Conservation (phyloP, 768 basidiomycete species). For the Suillus variegatus region DNA sequence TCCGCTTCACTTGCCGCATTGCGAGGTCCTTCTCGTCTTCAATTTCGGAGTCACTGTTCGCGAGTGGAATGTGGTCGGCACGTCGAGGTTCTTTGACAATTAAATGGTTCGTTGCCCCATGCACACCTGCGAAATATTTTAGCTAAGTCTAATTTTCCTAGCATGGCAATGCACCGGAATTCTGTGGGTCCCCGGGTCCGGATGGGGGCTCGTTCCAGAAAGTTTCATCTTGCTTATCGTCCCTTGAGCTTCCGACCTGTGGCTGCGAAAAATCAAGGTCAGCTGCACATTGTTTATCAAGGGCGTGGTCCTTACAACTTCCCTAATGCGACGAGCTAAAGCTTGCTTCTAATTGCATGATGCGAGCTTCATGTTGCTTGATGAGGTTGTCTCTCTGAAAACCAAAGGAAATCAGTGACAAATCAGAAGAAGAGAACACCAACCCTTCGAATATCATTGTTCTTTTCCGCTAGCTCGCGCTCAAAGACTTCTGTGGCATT, state of each 20-base stretch:
- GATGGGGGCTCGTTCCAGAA: slow-evolving; percentile 10
- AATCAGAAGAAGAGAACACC: slow-evolving; percentile 15
- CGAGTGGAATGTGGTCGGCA: slow-evolving; percentile 21
- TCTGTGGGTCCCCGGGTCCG: slow-evolving; percentile 3
- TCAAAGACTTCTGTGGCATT: slow-evolving; percentile 51
- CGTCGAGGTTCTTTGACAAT: neutral
- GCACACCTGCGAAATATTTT: neutral
- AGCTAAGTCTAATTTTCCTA: neutral
- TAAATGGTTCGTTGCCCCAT: neutral
- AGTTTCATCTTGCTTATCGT: slow-evolving; percentile 3
- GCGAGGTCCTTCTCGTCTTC: slow-evolving; percentile 22
- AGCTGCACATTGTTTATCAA: slow-evolving; percentile 1
- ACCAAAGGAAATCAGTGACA: slow-evolving; percentile 11
- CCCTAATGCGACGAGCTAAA: slow-evolving; percentile 49
- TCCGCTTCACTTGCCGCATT: slow-evolving; percentile 26
- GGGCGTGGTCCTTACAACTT: slow-evolving; percentile 24
- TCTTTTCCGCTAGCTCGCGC: slow-evolving; percentile 52
- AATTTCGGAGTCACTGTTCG: slow-evolving; percentile 29
- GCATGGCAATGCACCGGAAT: neutral
- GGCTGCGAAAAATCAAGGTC: slow-evolving; percentile 6
- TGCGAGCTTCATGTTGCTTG: slow-evolving; percentile 43
- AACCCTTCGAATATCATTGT: slow-evolving; percentile 58
- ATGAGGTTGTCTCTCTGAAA: slow-evolving; percentile 51
- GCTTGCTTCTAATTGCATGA: slow-evolving; percentile 45
- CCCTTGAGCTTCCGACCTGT: slow-evolving; percentile 6